Conservation (phyloP, 1,139 yeast species). For the Candida glucosophila region DNA sequence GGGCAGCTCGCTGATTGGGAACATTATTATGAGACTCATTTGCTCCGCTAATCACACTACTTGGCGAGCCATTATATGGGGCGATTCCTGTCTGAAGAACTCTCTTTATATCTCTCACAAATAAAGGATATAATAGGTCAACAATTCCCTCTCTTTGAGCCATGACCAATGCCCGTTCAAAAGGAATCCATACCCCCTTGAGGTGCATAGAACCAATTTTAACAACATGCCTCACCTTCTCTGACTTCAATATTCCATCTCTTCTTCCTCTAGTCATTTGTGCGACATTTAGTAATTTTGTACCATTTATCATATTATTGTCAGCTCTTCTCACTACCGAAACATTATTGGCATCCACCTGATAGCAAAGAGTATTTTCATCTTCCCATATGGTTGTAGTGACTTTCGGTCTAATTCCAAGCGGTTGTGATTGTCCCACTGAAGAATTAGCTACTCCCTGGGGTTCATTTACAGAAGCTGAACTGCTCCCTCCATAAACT, state of each 20-base stretch:
- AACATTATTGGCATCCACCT: constrained; percentile 88
- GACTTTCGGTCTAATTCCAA: constrained; percentile 68
- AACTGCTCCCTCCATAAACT: constrained; percentile 1
- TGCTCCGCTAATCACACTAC: constrained; percentile 1
- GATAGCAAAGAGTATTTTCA: constrained; percentile 88
- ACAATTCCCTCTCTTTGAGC: constrained; percentile 87
- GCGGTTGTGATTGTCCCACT: constrained; percentile 43
- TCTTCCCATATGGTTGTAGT: constrained; percentile 98
- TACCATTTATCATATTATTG: constrained; percentile 93
- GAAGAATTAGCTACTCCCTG: constrained; percentile 16
- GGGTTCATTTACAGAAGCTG: constrained; percentile 3
- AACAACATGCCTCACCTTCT: constrained; percentile 83
- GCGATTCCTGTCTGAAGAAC: constrained; percentile 50
- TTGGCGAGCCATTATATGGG: constrained; percentile 16
- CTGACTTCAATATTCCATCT: constrained; percentile 66
- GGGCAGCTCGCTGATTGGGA: constrained; percentile 1
- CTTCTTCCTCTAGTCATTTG: constrained; percentile 51
- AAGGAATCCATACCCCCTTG: constrained; percentile 98
- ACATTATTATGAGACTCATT: not conserved
- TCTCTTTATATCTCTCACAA: constrained; percentile 77
- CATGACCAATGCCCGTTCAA: constrained; percentile 85
- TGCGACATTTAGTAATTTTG: constrained; percentile 57
- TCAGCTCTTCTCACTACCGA: constrained; percentile 87
- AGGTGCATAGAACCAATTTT: constrained; percentile 96
- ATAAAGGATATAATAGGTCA: constrained; percentile 77